Base-by-base conservation (phyloP, 2,329 filamentous ascomycete genomes). In the Diaporthe caulivora region DNA sequence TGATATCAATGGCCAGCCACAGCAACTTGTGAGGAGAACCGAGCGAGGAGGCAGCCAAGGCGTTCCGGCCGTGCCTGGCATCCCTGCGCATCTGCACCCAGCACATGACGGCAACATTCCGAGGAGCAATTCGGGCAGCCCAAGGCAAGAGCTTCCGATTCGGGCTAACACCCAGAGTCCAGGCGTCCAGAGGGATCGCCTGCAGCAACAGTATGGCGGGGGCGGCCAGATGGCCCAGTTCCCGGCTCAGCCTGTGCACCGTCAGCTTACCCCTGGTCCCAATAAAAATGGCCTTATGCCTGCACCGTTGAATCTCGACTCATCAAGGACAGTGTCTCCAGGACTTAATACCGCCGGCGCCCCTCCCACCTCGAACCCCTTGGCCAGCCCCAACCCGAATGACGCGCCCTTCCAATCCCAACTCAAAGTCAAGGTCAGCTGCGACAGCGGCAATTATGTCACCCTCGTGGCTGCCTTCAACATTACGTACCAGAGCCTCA, bases 391-490 rank as follows among this genome's bases (percentile, higher is more conserved):
- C 62, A 81, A 79, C 75, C 89, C 80, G 77, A 85, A 82, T 82
- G 80, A 95, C 31, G 79, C 89, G 78, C 87, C 84, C 31, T 82
- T 88, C 65, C 90, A 88, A 58, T 92, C 94, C 10, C 97, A 98
- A 80, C 89, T 99, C 68, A 98, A 98, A 84, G 95, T 98, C 67
- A 97, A 97, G 81, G 95, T 99, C 72, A 96, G 96, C 80, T 97
- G 94, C 80, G 94, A 97, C 74, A 86, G 83, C 58, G 93, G 93
- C 60, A 97, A 95, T 80, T 97, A 97, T 78, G 93, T 98, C 74
- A 98, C 96, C 0, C 88, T 99, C n/a, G 96, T 99, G 15, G 97
- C 98, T 54, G 94, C 95, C 42, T 97, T 95, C 83, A 98, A 97
- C 81, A 98, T 98, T 79, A 93, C 94, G 53, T 98, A 97, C 83